These are phyloP conservation scores for Neofusicoccum kwambonambiense DNA, from an alignment of 2,329 filamentous ascomycete species.

Conservation along the genomic window DNA sequence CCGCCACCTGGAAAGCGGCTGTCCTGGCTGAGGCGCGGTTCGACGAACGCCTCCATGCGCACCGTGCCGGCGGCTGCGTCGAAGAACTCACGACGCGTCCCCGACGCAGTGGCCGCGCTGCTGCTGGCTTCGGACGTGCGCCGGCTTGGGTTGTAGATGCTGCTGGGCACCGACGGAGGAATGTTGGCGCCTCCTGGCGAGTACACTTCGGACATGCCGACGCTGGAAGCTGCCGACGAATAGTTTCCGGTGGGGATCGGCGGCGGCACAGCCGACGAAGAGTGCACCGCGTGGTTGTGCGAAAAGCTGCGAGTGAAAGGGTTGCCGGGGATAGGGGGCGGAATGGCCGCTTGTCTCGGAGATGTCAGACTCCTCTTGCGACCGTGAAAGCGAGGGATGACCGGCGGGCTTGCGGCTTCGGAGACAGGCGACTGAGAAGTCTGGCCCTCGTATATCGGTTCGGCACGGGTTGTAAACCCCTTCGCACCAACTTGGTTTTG, in stretches of 20 bases:
- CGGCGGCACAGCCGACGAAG: slow-evolving; percentile 35
- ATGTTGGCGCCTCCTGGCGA: slow-evolving; percentile 7
- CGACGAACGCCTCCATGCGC: slow-evolving; percentile 96
- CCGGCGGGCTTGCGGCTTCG: slow-evolving; percentile 64
- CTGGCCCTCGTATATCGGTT: slow-evolving; percentile 33
- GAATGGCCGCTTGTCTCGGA: slow-evolving; percentile 17
- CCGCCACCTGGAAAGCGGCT: slow-evolving; percentile 26
- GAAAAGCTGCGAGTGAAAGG: slow-evolving; percentile 77
- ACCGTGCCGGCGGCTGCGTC: slow-evolving; percentile 78
- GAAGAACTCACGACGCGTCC: slow-evolving; percentile 62
- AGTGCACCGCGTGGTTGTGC: slow-evolving; percentile 40
- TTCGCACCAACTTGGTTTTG: slow-evolving; percentile 50
- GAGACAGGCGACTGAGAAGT: slow-evolving; percentile 37
- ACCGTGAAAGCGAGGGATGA: slow-evolving; percentile 62
- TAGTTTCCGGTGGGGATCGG: not conserved
- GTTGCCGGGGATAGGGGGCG: slow-evolving; percentile 43
- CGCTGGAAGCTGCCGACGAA: not conserved
- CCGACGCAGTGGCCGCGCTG: not conserved
- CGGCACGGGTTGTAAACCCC: slow-evolving; percentile 24
- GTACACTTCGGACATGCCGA: slow-evolving; percentile 10
- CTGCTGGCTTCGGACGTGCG: slow-evolving; percentile 35
- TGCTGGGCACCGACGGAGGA: slow-evolving; percentile 63
- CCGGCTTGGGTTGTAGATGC: slow-evolving; percentile 44
- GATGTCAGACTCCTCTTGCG: slow-evolving; percentile 22
- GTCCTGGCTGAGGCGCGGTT: slow-evolving; percentile 28